Percentiles rank a stretch among this genome's conserved stretches.
These are phyloP conservation scores for Metarhizium humberi DNA, from an alignment of 2,329 filamentous ascomycete species.

Conservation along the genomic window DNA sequence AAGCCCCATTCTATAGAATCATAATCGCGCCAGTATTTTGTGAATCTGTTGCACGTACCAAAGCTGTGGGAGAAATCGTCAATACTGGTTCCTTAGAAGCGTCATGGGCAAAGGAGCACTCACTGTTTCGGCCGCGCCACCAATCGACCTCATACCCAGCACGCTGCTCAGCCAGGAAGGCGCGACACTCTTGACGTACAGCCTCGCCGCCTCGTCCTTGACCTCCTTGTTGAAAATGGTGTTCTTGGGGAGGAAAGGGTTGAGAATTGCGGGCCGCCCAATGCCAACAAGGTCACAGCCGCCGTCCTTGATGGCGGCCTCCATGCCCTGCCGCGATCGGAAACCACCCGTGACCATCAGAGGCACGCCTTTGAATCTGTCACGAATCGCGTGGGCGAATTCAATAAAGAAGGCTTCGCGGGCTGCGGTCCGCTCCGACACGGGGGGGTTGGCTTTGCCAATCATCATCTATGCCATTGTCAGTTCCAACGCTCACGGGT, in stretches of 20 bases:
- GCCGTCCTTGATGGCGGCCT: constrained; percentile 25
- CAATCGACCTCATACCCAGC: constrained; percentile 11
- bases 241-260: constrained; percentile 26
- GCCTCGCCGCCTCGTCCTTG: constrained; percentile 21
- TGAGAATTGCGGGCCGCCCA: constrained; percentile 27
- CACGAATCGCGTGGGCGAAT: constrained; percentile 46
- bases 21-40: neutral
- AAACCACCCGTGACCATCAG: constrained; percentile 57
- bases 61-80: neutral
- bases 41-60: constrained; percentile 6
- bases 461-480: constrained; percentile 2
- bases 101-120: neutral
- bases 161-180: constrained; percentile 13
- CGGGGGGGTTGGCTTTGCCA: neutral
- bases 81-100: neutral
- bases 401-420: constrained; percentile 62
- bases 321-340: constrained; percentile 35
- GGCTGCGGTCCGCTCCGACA: constrained; percentile 28
- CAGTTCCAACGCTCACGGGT: no score
- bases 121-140: constrained; percentile 10
- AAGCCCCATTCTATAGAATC: neutral
- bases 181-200: constrained; percentile 18
- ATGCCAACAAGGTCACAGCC: constrained; percentile 33
- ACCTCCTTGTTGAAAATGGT: constrained; percentile 25
- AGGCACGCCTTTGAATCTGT: constrained; percentile 30